Base-by-base conservation (phyloP, 179 eudicot genomes). In the Silene coronaria region DNA sequence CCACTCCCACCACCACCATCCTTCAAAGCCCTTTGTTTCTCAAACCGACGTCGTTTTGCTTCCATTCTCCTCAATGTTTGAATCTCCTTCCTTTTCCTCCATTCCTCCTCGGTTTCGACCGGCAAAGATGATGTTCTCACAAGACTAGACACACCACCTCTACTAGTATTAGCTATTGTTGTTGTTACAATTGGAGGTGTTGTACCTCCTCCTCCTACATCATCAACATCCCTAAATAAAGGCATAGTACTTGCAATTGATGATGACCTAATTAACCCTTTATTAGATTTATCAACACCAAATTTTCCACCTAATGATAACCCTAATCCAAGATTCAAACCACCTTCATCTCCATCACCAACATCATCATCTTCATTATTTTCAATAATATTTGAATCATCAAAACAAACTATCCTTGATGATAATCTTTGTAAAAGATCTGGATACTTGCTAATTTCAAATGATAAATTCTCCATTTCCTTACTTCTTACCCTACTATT, bases 11-110 rank as follows among this genome's bases (percentile, higher is more conserved):
- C 78, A 7, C 81, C 75, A 36, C 55, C 9, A 30, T 78, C 89
- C 83, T 73, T 86, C 67, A 59, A 46, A 70, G n/a, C 82, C 85
- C 86, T 92, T 79, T 88, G 93, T 77, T 91, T 92, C 80, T 92
- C 96, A 1, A 86, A 88, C 63, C 97, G 79, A 74, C 96, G 83
- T 58, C 92, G 77, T 78, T 91, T 92, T 8, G 97, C 97, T 80
- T 87, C 97, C 91, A 89, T 78, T 76, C 97, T 75, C 61, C 96
- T 85, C 82, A 88, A 78, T 27, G 86, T 89, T 83, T 91, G 97
- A 82, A 93, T 30, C 86, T 91, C 98, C 80, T 91, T 93, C 82
- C 97, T 89, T 84, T 87, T 91, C 87, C 93, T 72, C 95, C 92
- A 88, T 78, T 91, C 90, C 76, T 85, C 90, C 85, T 88, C 98